A percentile compares a stretch with the other conserved stretches of the same genome.
phyloP scores from a whole-genome alignment of 176 grass and related monocot genomes.

The Oryza brachyantha region DNA sequence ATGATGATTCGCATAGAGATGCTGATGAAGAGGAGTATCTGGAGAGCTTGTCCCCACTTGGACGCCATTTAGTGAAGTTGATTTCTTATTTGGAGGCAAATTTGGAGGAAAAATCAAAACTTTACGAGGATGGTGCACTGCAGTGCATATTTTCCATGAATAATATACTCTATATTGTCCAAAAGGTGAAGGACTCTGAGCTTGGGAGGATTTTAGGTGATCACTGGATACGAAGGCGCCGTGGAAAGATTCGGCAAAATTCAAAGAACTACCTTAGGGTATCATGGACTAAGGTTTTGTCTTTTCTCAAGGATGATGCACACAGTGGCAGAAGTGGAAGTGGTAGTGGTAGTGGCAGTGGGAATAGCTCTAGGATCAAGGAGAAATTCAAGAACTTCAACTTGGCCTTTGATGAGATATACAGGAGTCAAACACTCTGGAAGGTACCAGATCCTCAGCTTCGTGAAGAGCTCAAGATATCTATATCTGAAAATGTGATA shows the following conservation, averaged over 20 bases:
- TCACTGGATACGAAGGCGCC: conserved; percentile 69
- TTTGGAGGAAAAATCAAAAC: conserved; percentile 85
- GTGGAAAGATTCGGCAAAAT: conserved; percentile 78
- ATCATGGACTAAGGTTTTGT: conserved; percentile 90
- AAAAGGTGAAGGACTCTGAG: conserved; percentile 88
- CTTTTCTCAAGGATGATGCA: conserved; percentile 84
- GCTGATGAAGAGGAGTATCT: conserved; percentile 53
- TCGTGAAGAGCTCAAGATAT: conserved; percentile 93
- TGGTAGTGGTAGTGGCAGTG: conserved; percentile 50
- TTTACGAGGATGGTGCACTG: conserved; percentile 81
- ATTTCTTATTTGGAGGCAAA: conserved; percentile 93
- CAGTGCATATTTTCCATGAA: conserved; percentile 97
- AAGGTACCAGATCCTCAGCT: conserved; percentile 87
- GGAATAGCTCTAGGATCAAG: conserved; percentile 73
- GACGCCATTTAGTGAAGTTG: conserved; percentile 52
- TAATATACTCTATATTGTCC: conserved; percentile 82
- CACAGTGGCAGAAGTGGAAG: conserved; percentile 39
- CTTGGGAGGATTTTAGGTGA: conserved; percentile 87
- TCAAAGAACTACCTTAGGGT: conserved; percentile 79
- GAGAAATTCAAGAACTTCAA: conserved; percentile 97
- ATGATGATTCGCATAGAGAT: conserved; percentile 21
- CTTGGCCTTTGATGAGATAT: conserved; percentile 79
- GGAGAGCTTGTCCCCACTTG: conserved; percentile 68
- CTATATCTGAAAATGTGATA: conserved; percentile 90
- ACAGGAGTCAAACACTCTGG: conserved; percentile 84